Conservation (phyloP, 345 rosid species). For the Anacardium occidentale region DNA sequence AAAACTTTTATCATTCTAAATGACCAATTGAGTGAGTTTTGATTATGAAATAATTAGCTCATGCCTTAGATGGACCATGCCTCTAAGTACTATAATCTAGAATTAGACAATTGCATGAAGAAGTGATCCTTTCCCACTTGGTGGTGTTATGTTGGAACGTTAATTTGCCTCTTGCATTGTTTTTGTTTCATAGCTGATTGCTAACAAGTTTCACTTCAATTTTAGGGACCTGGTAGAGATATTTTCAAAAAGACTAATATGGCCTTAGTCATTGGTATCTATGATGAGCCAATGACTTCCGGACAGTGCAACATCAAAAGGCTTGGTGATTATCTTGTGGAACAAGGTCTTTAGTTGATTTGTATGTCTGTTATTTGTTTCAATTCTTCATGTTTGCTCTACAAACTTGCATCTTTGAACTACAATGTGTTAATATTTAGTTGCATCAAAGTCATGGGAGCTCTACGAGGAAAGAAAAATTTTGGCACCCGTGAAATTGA, state of each 20-base stretch:
- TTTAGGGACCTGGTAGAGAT: conserved; percentile 75
- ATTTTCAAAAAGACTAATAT: conserved; percentile 68
- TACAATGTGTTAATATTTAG: conserved; percentile 20
- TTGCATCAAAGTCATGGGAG: conserved; percentile 24
- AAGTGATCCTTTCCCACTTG: not conserved
- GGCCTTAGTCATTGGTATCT: conserved; percentile 68
- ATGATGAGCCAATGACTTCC: conserved; percentile 78
- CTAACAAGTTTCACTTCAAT: not conserved
- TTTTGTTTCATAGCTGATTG: not conserved
- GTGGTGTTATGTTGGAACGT: not conserved
- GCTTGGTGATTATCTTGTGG: conserved; percentile 83
- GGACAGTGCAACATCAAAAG: conserved; percentile 91
- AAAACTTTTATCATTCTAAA: not conserved
- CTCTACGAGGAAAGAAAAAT: conserved; percentile 25
- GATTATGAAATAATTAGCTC: not conserved
- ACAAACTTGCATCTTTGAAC: conserved; percentile 18
- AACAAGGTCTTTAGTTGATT: conserved; percentile 53
- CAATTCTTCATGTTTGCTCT: conserved; percentile 25
- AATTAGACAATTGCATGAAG: not conserved
- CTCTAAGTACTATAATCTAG: not conserved
- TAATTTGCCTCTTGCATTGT: not conserved
- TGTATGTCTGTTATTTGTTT: conserved; percentile 14
- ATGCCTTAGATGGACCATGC: not conserved
- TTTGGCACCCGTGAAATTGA: conserved; percentile 34
- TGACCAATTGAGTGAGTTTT: not conserved